These are phyloP conservation scores for Pelargonium fulgidum DNA, from an alignment of 441 rosid genomes.

Conservation along the genomic window DNA sequence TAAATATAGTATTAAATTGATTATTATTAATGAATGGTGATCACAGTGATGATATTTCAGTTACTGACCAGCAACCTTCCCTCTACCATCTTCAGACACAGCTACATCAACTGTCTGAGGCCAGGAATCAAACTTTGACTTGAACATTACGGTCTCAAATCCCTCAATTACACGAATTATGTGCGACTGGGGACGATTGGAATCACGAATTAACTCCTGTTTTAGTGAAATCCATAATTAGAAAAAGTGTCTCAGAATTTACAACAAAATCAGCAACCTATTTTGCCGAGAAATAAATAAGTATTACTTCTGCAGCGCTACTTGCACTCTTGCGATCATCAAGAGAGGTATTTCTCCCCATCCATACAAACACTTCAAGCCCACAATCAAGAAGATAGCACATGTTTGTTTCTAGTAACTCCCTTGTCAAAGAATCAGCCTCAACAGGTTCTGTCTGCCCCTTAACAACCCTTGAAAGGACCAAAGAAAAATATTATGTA, in stretches of 20 bases:
- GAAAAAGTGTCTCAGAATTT: conserved; percentile 19
- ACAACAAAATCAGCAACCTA: neutral
- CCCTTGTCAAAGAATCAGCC: conserved; percentile 68
- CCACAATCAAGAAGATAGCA: conserved; percentile 91
- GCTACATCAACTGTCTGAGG: conserved; percentile 74
- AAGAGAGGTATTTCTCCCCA: conserved; percentile 90
- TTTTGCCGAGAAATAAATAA: neutral
- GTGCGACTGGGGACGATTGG: conserved; percentile 71
- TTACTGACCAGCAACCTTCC: conserved; percentile 84
- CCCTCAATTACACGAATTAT: conserved; percentile 87
- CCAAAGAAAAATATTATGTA: neutral
- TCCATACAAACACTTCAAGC: conserved; percentile 83
- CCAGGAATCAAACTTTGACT: conserved; percentile 92
- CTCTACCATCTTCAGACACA: conserved; percentile 92
- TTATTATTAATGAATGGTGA: conserved; percentile 8
- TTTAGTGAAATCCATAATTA: conserved; percentile 23
- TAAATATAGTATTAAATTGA: conserved; percentile 9
- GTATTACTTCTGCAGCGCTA: conserved; percentile 74
- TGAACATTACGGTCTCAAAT: conserved; percentile 83
- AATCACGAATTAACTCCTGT: conserved; percentile 68
- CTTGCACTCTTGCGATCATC: conserved; percentile 87
- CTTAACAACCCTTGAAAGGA: conserved; percentile 47
- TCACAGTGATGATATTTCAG: conserved; percentile 5
- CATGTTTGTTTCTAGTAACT: conserved; percentile 72
- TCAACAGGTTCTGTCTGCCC: conserved; percentile 59